Percentiles rank a stretch among this genome's conserved stretches.
Evolutionary conservation across 2,329 filamentous ascomycete species (phyloP).

Genomic region (Magnaporthiopsis poae): DNA sequence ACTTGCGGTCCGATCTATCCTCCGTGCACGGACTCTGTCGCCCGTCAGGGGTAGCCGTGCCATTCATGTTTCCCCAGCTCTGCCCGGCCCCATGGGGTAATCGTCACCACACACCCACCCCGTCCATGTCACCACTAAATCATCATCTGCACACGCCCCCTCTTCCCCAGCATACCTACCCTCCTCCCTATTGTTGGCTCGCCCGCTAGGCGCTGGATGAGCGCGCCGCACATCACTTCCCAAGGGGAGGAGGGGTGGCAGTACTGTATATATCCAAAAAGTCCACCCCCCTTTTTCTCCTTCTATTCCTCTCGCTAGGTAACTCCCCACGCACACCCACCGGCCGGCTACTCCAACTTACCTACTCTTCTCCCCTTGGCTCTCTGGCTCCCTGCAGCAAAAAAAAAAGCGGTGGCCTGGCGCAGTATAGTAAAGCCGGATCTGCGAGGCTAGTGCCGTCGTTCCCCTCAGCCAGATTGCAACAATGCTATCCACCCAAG

Average conservation of each 20-base stretch:
- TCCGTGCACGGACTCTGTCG: conserved; percentile 1
- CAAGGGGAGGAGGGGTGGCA: too few relatives aligned
- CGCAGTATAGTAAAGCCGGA: conserved; percentile 6
- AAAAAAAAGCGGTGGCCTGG: background rate
- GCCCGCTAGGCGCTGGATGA: too few relatives aligned
- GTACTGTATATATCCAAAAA: too few relatives aligned
- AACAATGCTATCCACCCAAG: too few relatives aligned
- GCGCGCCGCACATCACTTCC: too few relatives aligned
- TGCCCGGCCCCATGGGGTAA: background rate
- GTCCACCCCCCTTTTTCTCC: too few relatives aligned
- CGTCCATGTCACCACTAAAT: background rate
- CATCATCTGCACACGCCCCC: background rate
- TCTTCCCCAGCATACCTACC: too few relatives aligned
- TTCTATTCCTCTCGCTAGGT: too few relatives aligned
- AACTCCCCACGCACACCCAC: too few relatives aligned
- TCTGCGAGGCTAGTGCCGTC: conserved; percentile 10
- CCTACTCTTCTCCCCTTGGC: background rate
- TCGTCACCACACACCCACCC: background rate
- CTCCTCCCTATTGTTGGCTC: too few relatives aligned
- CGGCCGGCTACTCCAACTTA: conserved; percentile 8
- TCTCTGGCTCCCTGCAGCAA: background rate
- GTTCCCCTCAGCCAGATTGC: conserved; percentile 9
- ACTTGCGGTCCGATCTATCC: conserved; percentile 10
- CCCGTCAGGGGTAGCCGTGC: background rate
- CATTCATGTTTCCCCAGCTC: background rate